phyloP scores from a whole-genome alignment of 2,329 filamentous ascomycete species.

The Aspergillus fijiensis region DNA sequence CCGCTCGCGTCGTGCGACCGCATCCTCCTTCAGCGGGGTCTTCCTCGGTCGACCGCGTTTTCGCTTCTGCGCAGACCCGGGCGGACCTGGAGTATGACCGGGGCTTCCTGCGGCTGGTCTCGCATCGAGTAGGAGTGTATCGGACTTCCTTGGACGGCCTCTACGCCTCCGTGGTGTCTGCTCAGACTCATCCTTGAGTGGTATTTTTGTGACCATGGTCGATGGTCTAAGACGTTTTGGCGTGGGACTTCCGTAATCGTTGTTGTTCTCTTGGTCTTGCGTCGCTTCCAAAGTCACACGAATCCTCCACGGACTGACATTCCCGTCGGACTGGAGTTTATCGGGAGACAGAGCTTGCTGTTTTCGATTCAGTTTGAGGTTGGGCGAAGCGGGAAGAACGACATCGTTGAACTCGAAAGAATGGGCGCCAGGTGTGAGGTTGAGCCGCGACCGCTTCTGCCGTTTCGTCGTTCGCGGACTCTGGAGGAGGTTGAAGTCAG shows the following conservation, averaged over 20 bases:
- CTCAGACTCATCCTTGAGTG: constrained; percentile 41
- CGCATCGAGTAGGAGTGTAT: constrained; percentile 30
- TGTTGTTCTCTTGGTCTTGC: constrained; percentile 40
- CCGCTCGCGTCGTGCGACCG: constrained; percentile 21
- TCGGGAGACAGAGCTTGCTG: constrained; percentile 38
- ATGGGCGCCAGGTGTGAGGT: constrained; percentile 38
- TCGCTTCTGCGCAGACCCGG: constrained; percentile 31
- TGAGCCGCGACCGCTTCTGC: constrained; percentile 34
- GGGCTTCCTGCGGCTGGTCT: constrained; percentile 36
- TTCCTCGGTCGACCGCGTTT: constrained; percentile 42
- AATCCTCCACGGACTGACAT: constrained; percentile 50
- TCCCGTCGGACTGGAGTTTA: constrained; percentile 39
- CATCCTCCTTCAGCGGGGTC: constrained; percentile 24
- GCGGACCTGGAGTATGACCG: constrained; percentile 33
- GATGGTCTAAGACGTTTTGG: constrained; percentile 34
- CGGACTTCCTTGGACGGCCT: constrained; percentile 47
- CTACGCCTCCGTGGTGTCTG: constrained; percentile 43
- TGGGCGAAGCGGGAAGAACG: constrained; percentile 41
- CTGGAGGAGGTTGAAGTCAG: constrained; percentile 30
- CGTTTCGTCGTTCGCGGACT: constrained; percentile 31
- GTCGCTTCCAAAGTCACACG: constrained; percentile 50
- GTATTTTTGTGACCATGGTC: constrained; percentile 43
- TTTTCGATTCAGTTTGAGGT: constrained; percentile 30
- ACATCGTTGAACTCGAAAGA: constrained; percentile 45
- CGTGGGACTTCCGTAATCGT: constrained; percentile 24